Base-by-base conservation (phyloP, 495 filamentous ascomycete genomes). In the Monascus purpureus region DNA sequence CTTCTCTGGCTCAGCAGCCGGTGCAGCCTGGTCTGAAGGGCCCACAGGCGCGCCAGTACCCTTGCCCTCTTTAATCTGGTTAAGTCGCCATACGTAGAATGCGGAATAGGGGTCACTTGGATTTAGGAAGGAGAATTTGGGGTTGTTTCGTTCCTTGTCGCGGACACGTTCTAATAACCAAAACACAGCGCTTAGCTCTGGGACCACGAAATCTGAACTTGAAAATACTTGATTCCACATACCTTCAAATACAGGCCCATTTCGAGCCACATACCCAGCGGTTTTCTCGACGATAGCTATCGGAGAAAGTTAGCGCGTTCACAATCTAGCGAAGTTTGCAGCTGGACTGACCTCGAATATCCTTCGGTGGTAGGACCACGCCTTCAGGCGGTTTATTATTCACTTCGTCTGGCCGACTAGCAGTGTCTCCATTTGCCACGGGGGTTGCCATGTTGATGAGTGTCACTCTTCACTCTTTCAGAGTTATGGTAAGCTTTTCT, bases 1-100 rank as follows among this genome's bases (percentile, higher is more conserved):
- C 49, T 80, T 78, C 35, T 70, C 68, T 15, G 62, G 59, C 48
- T 76, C 73, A 18, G 66, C 60, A 3, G 55, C 61, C 13, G 68
- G 57, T 28, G 57, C 61, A 22, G 55, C 53, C 47, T 90, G 82
- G 16, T 71, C 75, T 16, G 60, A 54, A 40, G 83, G 73, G 32
- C 87, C 86, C 39, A 85, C 85, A 33, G 81, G 72, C 15, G 93
- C 68, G 6, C 72, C 65, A 4, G 80, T 86, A 31, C 87, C 87
- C 39, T 83, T 70, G 6, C 88, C 88, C 29, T 77, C 75, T 38
- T 69, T 75, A 45, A 95, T 81, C 55, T 95, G 86, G 31, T 65
- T 64, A 12, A 94, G 68, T 35, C 90, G 74, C 90, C 90, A 97
- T 55, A 71, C 61, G 48, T 94, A 97, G 61, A 80, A 97, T 7